Evolutionary conservation across 2,329 filamentous ascomycete species (phyloP).

Genomic region (Lasiodiplodia sp.): DNA sequence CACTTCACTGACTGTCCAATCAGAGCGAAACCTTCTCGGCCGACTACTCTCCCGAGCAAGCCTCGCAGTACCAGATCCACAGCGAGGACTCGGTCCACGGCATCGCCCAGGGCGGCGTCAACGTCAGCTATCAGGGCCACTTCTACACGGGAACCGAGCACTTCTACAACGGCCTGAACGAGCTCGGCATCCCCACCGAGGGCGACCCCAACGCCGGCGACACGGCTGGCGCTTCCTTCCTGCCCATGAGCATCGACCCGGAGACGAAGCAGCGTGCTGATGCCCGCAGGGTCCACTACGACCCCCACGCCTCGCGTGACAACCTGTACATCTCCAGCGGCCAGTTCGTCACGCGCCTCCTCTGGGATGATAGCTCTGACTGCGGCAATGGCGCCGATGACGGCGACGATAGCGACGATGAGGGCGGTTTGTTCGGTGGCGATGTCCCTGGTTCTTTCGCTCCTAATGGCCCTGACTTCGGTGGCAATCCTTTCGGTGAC

Average conservation of each 20-base stretch:
- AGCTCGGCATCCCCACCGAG: constrained; percentile 22
- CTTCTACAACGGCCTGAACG: constrained; percentile 35
- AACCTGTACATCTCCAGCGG: constrained; percentile 35
- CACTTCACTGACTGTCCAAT: background rate
- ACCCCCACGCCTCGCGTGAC: constrained; percentile 38
- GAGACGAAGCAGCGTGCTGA: constrained; percentile 37
- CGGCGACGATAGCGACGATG: background rate
- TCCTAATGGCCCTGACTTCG: too few species aligned
- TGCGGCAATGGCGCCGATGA: background rate
- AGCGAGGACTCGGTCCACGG: constrained; percentile 38
- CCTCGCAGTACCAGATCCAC: constrained; percentile 37
- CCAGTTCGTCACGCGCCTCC: constrained; percentile 28
- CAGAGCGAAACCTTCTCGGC: constrained; percentile 38
- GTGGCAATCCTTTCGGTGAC: background rate
- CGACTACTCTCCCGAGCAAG: constrained; percentile 34
- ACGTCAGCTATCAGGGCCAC: constrained; percentile 38
- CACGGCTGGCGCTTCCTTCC: constrained; percentile 19
- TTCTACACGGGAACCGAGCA: constrained; percentile 34
- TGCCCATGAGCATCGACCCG: constrained; percentile 40
- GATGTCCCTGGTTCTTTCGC: background rate
- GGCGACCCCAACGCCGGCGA: constrained; percentile 16
- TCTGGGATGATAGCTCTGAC: constrained; percentile 5
- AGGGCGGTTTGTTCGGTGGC: background rate
- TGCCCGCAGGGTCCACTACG: constrained; percentile 42
- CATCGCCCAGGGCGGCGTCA: constrained; percentile 35